Evolutionary conservation across 2,329 filamentous ascomycete species (phyloP), one percentile per base, ranked within the genome.

Genomic region (Daldinia sp.): DNA sequence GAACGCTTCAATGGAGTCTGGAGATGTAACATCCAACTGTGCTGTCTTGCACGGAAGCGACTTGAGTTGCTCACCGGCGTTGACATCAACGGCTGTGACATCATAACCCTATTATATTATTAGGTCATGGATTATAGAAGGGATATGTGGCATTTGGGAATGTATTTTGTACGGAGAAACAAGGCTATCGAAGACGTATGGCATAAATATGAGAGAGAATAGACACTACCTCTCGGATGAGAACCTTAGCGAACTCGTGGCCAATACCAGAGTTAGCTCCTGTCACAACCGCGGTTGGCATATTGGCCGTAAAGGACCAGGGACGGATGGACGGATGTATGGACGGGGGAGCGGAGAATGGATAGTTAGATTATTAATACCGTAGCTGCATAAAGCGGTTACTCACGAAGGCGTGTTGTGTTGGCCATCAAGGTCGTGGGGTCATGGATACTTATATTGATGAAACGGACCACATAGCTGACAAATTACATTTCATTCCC

Each of bases 241-340:
- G 70, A 10, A 74, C 42, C 54, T 71, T 56, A 12, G 68, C 60
- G 61, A 82, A 79, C 12, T 79, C 78, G 71, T 80, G 72, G 28
- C 79, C 79, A 54, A 82, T 82, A 65, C 81, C 81, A 23, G 77
- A 79, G 62, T 82, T 81, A 4, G 79, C 80, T 20, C 81, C 81
- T 30, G 81, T 82, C 3, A 83, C 76, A 15, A 83, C 73, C 41
- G 78, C 79, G 18, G 78, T 79, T n/a, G 78, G 78, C 77, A 81
- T 81, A 20, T 23, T 56, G 39, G 2, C 26, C 23, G 2, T 33
- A 39, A 26, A 30, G 33, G 26, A 23, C 12, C 42, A 23, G 50
- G 46, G 12, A 39, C 35, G 12, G 35, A 12, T 15, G 35, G 35
- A 15, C 5, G 35, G 35, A 37, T 37, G 35, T 30, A 53, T 6